Conservation (phyloP, 352 stramenopile genomes). For the Phytophthora hybrid region DNA sequence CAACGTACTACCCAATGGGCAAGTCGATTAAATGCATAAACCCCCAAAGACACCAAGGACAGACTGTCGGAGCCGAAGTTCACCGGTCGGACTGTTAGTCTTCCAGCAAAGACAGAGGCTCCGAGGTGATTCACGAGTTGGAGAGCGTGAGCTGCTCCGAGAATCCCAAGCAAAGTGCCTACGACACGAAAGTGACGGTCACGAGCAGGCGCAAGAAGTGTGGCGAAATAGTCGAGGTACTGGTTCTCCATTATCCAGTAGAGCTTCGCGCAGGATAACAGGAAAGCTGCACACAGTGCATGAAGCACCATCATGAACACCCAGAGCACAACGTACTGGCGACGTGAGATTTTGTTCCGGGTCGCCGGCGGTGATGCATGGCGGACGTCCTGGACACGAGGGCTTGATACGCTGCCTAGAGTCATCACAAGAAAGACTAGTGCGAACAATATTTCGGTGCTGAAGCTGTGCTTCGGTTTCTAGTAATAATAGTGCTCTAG, state of each 20-base stretch:
- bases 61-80: constrained; percentile 3
- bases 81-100: constrained; percentile 2
- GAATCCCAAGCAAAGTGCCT: constrained; percentile 18
- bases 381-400: constrained; percentile 6
- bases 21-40: neutral
- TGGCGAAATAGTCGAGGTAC: constrained; percentile 49
- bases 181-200: constrained; percentile 32
- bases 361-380: neutral
- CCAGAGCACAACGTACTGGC: constrained; percentile 20
- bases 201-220: constrained; percentile 28
- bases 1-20: neutral
- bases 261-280: constrained; percentile 24
- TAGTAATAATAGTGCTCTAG: neutral
- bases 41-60: constrained; percentile 1
- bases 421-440: neutral
- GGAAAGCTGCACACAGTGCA: constrained; percentile 30
- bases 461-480: neutral
- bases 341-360: constrained; percentile 1
- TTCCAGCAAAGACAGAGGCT: constrained; percentile 15
- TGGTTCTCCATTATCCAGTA: constrained; percentile 48
- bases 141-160: constrained; percentile 22
- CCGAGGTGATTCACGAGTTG: constrained; percentile 18
- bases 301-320: constrained; percentile 23
- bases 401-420: neutral
- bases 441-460: no score